A percentile compares a stretch with the other conserved stretches of the same genome.
Evolutionary conservation across 352 stramenopile genomes (phyloP).

Genomic region (Phytophthora fragariaefolia): DNA sequence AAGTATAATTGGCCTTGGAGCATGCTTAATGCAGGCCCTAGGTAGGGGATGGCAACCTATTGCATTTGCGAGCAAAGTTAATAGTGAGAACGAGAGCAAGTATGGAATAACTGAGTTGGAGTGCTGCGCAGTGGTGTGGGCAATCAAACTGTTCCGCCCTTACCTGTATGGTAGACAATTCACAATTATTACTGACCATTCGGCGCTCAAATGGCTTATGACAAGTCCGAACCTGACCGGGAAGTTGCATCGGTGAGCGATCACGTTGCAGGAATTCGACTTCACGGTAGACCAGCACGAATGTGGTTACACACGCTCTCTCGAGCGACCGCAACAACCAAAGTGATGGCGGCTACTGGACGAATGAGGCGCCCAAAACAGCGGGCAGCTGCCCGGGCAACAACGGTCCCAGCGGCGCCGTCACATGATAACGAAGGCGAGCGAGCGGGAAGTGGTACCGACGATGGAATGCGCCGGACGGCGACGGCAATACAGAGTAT

Average conservation of each 20-base stretch:
- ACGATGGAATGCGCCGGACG: too few species aligned
- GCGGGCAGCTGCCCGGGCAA: too few species aligned
- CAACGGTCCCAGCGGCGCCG: too few species aligned
- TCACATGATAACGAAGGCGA: too few species aligned
- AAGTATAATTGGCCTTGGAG: too few species aligned
- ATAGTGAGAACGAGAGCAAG: neutral
- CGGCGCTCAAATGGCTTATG: neutral
- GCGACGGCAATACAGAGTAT: too few species aligned
- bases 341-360: too few species aligned
- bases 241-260: slow-evolving; percentile 18
- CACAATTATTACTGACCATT: neutral
- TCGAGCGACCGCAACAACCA: slow-evolving; percentile 3
- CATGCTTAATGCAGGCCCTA: too few species aligned
- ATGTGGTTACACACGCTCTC: too few species aligned
- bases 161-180: neutral
- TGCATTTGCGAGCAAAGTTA: neutral
- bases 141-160: neutral
- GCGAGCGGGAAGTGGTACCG: too few species aligned
- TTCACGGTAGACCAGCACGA: slow-evolving; percentile 14
- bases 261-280: slow-evolving; percentile 33
- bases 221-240: neutral
- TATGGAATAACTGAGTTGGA: neutral
- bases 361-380: too few species aligned
- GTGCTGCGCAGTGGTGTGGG: neutral
- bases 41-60: neutral